Percentiles rank a stretch among this genome's conserved stretches.
Conservation (phyloP, 345 rosid species). For the Clarkia xantiana region DNA sequence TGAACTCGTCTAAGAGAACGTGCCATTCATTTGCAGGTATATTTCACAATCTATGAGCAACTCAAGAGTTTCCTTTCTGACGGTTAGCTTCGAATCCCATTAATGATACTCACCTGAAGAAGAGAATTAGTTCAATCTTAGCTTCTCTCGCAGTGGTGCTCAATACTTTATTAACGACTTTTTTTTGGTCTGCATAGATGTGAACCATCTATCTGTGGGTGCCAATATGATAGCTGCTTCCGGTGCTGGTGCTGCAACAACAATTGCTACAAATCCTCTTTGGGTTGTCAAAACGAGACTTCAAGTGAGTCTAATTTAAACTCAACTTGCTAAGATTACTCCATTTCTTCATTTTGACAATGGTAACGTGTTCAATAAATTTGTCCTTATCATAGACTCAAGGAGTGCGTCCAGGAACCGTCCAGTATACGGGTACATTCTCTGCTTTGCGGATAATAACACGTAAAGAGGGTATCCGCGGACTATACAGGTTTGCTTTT, state of each 20-base stretch:
- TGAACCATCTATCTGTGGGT: conserved; percentile 43
- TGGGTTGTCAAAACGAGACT: conserved; percentile 95
- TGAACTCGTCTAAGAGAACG: too few species aligned
- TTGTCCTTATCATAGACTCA: conserved; percentile 37
- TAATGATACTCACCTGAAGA: background rate
- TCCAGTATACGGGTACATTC: conserved; percentile 56
- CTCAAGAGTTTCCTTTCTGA: conserved; percentile 46
- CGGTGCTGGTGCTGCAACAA: conserved; percentile 81
- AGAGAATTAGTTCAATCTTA: background rate
- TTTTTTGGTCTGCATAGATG: conserved; percentile 19
- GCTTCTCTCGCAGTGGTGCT: background rate
- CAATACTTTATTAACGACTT: background rate
- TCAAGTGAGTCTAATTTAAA: conserved; percentile 29
- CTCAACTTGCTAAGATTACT: too few species aligned
- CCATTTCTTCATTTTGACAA: too few species aligned
- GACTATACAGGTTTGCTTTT: conserved; percentile 53
- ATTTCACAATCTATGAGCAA: conserved; percentile 76
- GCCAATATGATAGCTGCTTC: conserved; percentile 75
- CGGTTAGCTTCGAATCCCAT: conserved; percentile 28
- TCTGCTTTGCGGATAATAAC: conserved; percentile 78
- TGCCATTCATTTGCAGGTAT: conserved; percentile 31
- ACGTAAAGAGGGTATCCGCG: conserved; percentile 71
- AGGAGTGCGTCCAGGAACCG: conserved; percentile 54
- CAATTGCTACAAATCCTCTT: conserved; percentile 68
- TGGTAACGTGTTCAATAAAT: too few species aligned